These are phyloP conservation scores for Byssothecium circinans DNA, from an alignment of 2,329 filamentous ascomycete species.

Conservation along the genomic window DNA sequence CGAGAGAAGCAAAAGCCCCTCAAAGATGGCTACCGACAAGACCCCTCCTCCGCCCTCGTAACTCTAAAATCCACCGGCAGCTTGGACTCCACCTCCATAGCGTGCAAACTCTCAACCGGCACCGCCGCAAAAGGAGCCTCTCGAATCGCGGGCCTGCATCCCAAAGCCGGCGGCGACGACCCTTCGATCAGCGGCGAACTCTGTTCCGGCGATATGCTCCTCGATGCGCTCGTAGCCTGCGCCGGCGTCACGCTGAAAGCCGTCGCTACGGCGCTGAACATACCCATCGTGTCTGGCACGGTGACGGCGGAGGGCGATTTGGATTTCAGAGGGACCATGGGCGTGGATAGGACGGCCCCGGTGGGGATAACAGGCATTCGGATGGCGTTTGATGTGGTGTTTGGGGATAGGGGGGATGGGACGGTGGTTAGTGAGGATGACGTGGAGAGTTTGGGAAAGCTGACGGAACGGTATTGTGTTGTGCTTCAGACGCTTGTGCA, in stretches of 20 bases:
- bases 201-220: conserved; percentile 54
- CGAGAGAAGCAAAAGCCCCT: conserved; percentile 53
- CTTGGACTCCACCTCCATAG: conserved; percentile 50
- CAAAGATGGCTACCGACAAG: conserved; percentile 49
- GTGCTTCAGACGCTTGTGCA: conserved; percentile 38
- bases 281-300: conserved; percentile 48
- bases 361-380: conserved; percentile 53
- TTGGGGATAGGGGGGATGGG: conserved; percentile 34
- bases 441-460: conserved; percentile 49
- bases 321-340: conserved; percentile 54
- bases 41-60: conserved; percentile 50
- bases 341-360: conserved; percentile 50
- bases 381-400: conserved; percentile 48
- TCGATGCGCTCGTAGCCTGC: conserved; percentile 55
- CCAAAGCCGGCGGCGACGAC: conserved; percentile 50
- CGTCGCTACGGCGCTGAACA: conserved; percentile 51
- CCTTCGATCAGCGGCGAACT: conserved; percentile 51
- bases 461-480: conserved; percentile 56
- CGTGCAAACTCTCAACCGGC: conserved; percentile 51
- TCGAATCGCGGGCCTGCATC: conserved; percentile 51
- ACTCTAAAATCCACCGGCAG: conserved; percentile 50
- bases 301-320: conserved; percentile 52
- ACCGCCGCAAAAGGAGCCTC: conserved; percentile 41
- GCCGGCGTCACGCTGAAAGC: conserved; percentile 56
- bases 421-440: conserved; percentile 46